These are phyloP conservation scores for Fusarium haematococcum DNA, from an alignment of 2,329 filamentous ascomycete genomes.

Conservation along the genomic window DNA sequence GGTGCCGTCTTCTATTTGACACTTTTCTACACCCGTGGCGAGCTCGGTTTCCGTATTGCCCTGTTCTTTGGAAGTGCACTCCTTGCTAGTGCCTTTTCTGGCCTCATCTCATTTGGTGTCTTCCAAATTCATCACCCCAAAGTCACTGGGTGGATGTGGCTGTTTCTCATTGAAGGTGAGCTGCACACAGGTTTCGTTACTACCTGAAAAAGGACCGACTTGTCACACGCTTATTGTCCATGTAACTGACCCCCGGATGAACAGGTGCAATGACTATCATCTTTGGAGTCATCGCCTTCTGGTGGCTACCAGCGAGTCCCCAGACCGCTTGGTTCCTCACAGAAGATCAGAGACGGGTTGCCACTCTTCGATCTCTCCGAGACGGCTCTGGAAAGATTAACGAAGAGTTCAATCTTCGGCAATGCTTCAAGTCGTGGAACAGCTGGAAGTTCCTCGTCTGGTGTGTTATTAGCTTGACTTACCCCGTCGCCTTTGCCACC, in stretches of 20 bases:
- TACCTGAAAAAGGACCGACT: background rate
- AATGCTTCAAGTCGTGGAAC: conserved; percentile 57
- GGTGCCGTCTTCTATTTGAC: conserved; percentile 59
- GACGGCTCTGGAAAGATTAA: conserved; percentile 55
- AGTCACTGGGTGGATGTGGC: background rate
- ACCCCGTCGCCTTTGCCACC: conserved; percentile 58
- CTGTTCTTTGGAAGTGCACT: conserved; percentile 69
- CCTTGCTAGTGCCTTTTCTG: conserved; percentile 75
- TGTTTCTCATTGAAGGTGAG: conserved; percentile 56
- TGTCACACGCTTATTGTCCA: background rate
- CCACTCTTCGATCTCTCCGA: conserved; percentile 53
- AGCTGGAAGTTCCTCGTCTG: conserved; percentile 53
- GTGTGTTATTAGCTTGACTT: conserved; percentile 60
- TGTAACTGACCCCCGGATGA: conserved; percentile 22
- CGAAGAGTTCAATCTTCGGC: conserved; percentile 52
- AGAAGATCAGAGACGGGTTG: conserved; percentile 55
- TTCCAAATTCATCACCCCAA: conserved; percentile 50
- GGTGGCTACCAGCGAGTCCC: conserved; percentile 48
- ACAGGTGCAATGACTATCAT: conserved; percentile 57
- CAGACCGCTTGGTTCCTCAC: conserved; percentile 56
- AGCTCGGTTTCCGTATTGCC: conserved; percentile 69
- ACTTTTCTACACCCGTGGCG: conserved; percentile 70
- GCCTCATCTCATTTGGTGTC: conserved; percentile 70
- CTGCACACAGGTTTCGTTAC: background rate
- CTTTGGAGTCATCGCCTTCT: conserved; percentile 34